Base-by-base conservation (phyloP, 345 rosid species). In the Capsella bursapastoris region DNA sequence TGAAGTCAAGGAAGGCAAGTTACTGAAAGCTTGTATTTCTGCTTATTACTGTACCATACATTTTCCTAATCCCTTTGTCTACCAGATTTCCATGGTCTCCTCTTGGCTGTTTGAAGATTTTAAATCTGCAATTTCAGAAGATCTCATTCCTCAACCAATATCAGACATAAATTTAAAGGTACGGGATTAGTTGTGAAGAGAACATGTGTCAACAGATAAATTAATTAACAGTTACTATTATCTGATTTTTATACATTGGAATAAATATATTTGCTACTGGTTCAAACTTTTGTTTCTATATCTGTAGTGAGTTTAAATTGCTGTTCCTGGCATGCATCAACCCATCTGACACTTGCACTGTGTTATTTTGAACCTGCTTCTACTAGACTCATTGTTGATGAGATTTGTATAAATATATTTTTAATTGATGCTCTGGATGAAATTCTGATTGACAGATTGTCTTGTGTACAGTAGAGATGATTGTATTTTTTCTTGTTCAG, bases 81-180 rank as follows among this genome's bases (percentile, higher is more conserved):
- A 57, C 45, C 82, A 95, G 99, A 76, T 92, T 34, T 67, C 81
- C 18, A 37, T 90, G 80, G 62, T 83, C 37, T 71, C 88, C 57
- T 77, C 85, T 13, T 92, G 94, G 97, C 56, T 84, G 38, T 80
- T 86, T 75, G 98, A 88, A 80, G 96, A 92, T 66, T 95, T 95
- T 72, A 84, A 85, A 82, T 78, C 83, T 78, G 85, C 89, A 66
- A 34, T 92, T 51, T 65, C 77, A 48, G 92, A 81, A 71, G 88
- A 86, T 73, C 72, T 84, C 57, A 77, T 76, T 72, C 71, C 83
- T 61, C 87, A 77, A 5, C 74, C 47, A n/a, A 82, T 89, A 81
- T 88, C 96, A 47, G 94, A 89, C 80, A 80, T 88, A 56, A 95
- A 90, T 78, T 61, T 89, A 6, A 87, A 92, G 96, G 99, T 91